Evolutionary conservation across 495 filamentous ascomycete genomes (phyloP), one percentile per base, ranked within the genome.

Genomic region (Daldinia bambusicola): DNA sequence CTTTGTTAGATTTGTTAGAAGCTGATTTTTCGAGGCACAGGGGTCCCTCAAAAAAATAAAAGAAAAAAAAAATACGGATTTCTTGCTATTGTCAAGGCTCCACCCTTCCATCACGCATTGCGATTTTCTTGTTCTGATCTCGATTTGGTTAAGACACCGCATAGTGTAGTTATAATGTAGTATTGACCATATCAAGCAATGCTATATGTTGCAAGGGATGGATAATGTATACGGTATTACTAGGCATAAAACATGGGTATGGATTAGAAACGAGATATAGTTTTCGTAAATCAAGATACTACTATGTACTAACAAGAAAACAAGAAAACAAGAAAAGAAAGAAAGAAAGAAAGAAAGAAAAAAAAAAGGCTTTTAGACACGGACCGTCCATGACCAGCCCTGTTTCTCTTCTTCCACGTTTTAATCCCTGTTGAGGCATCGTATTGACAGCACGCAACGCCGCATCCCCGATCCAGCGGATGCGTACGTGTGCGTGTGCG

Each of bases 391-490:
- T n/a, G 12, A 20, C 50, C 14, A 26, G 26, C 50, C 50, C 31
- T 30, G 50, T 32, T 32, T 26, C 22, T 53, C 60, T 45, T 62
- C 30, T 62, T 62, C 61, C 70, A 79, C 65, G 70, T 71, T 71
- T 66, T 63, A 58, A 66, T 63, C 58, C 68, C 31, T 66, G 68
- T 70, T 22, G 30, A 37, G 22, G 55, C 52, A 53, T 69, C 67
- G 60, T 56, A 70, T 65, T 53, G 48, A 53, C 30, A 53, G 16
- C 30, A 53, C 26, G 51, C 40, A 57, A 63, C 51, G 32, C 32
- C 60, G 41, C 41, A 34, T 69, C 36, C 55, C 30, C 53, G 56
- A 56, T 45, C 59, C 26, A 20, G 52, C 32, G 52, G 52, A 52
- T 55, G 43, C 13, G 41, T 32, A 13, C 45, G 32, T 26, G 50